These are phyloP conservation scores for Tolypocladium endophyticum DNA, from an alignment of 2,329 filamentous ascomycete genomes.

Conservation along the genomic window DNA sequence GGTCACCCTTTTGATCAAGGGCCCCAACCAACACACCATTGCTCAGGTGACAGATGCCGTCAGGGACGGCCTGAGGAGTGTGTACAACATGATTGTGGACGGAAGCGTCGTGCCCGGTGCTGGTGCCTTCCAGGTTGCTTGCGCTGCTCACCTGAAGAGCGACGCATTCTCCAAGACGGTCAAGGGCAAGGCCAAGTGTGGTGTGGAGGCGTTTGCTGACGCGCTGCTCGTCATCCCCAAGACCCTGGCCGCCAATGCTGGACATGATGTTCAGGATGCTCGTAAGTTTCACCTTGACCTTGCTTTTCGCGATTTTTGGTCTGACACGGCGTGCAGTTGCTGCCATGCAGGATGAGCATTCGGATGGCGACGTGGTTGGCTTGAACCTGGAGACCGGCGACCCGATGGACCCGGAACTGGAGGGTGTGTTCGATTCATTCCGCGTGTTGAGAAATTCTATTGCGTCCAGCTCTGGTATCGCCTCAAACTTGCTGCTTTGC, in stretches of 20 bases:
- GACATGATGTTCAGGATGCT: conserved; percentile 93
- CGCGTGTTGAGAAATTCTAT: conserved; percentile 88
- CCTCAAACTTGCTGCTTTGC: conserved; percentile 87
- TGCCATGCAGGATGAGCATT: conserved; percentile 72
- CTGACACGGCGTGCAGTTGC: conserved; percentile 49
- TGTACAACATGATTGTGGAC: conserved; percentile 99
- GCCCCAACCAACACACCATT: conserved; percentile 93
- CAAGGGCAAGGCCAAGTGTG: conserved; percentile 97
- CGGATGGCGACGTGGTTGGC: conserved; percentile 76
- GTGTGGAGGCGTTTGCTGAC: conserved; percentile 89
- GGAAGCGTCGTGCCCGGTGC: conserved; percentile 88
- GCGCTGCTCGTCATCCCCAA: conserved; percentile 93
- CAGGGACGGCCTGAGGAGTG: conserved; percentile 84
- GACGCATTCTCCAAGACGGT: conserved; percentile 81
- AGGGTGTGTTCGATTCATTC: conserved; percentile 94
- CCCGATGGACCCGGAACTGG: conserved; percentile 88
- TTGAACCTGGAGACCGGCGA: conserved; percentile 79
- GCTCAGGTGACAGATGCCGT: conserved; percentile 94
- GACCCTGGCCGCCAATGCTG: conserved; percentile 90
- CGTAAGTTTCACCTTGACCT: conserved; percentile 44
- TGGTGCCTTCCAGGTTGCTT: conserved; percentile 93
- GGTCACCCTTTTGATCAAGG: conserved; percentile 95
- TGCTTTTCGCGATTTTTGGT: background rate
- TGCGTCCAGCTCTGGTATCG: conserved; percentile 88
- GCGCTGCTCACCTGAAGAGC: conserved; percentile 75